phyloP scores from a whole-genome alignment of 2,329 filamentous ascomycete genomes.

The Ceratocystis alfenasii region DNA sequence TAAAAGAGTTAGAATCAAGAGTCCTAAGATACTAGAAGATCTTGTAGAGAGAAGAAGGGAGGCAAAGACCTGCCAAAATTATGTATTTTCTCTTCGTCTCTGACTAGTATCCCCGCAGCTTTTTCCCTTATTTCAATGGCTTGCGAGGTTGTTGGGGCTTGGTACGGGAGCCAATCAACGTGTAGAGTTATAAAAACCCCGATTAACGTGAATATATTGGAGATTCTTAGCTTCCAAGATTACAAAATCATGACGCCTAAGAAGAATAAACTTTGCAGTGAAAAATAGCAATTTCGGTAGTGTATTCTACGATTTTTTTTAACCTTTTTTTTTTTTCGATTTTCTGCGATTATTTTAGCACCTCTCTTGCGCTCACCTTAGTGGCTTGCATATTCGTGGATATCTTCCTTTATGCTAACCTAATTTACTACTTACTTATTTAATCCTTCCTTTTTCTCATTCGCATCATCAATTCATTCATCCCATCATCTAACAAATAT shows the following conservation, averaged over 20 bases:
- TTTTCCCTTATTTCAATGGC: no score
- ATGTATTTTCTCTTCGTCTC: no score
- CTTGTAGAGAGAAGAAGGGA: no score
- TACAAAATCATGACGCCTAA: not conserved
- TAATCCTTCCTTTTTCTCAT: not conserved
- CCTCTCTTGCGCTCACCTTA: no score
- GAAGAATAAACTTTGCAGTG: not conserved
- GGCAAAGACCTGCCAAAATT: no score
- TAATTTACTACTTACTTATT: slow-evolving; percentile 1
- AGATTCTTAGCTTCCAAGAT: not conserved
- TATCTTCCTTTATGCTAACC: not conserved
- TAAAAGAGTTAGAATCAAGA: no score
- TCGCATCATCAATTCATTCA: not conserved
- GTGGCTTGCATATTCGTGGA: not conserved
- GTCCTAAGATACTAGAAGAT: no score
- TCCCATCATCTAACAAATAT: slow-evolving; percentile 12
- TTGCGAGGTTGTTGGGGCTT: not conserved
- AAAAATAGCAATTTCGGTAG: not conserved
- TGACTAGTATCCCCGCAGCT: no score
- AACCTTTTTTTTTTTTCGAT: not conserved
- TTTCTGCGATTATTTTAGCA: not conserved
- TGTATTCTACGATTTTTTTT: not conserved
- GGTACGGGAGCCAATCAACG: not conserved
- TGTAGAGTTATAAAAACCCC: not conserved
- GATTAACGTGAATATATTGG: not conserved